Conservation (phyloP, 2,329 filamentous ascomycete genomes). For the Phialophora expanda region DNA sequence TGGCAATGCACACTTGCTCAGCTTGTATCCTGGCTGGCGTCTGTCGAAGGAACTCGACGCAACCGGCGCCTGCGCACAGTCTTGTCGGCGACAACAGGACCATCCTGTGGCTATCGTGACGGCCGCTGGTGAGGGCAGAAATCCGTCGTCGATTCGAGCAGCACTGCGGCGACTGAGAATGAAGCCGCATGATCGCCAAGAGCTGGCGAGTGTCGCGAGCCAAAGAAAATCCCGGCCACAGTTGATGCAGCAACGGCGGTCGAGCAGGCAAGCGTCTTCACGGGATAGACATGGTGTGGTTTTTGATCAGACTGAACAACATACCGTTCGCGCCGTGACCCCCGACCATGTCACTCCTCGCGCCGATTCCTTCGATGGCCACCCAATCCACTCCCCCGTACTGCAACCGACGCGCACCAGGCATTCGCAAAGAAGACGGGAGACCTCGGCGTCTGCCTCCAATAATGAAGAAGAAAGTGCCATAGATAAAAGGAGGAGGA, state of each 20-base stretch:
- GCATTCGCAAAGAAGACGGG: slow-evolving; percentile 30
- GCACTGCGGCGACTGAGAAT: slow-evolving; percentile 13
- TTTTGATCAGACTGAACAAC: slow-evolving; percentile 51
- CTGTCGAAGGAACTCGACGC: slow-evolving; percentile 27
- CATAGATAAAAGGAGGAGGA: slow-evolving; percentile 42
- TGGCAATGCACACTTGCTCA: slow-evolving; percentile 32
- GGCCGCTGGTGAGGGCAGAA: not conserved
- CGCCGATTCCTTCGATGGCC: slow-evolving; percentile 29
- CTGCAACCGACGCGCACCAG: slow-evolving; percentile 34
- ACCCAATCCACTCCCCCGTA: slow-evolving; percentile 28
- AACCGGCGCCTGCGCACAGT: slow-evolving; percentile 20
- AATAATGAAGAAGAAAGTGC: slow-evolving; percentile 44
- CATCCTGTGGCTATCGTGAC: slow-evolving; percentile 17
- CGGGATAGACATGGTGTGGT: slow-evolving; percentile 38
- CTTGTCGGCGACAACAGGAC: not conserved
- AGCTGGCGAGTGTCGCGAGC: slow-evolving; percentile 15
- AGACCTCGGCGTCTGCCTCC: slow-evolving; percentile 36
- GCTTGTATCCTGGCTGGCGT: slow-evolving; percentile 20
- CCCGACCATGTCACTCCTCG: slow-evolving; percentile 50
- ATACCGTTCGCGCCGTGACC: slow-evolving; percentile 54
- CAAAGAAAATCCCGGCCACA: slow-evolving; percentile 30
- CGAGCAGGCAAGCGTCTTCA: slow-evolving; percentile 31
- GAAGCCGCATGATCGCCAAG: slow-evolving; percentile 24
- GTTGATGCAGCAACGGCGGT: slow-evolving; percentile 25
- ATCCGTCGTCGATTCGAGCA: not conserved